Evolutionary conservation across 805 yeast species (phyloP).

Genomic region (Kregervanrija fluxuum): DNA sequence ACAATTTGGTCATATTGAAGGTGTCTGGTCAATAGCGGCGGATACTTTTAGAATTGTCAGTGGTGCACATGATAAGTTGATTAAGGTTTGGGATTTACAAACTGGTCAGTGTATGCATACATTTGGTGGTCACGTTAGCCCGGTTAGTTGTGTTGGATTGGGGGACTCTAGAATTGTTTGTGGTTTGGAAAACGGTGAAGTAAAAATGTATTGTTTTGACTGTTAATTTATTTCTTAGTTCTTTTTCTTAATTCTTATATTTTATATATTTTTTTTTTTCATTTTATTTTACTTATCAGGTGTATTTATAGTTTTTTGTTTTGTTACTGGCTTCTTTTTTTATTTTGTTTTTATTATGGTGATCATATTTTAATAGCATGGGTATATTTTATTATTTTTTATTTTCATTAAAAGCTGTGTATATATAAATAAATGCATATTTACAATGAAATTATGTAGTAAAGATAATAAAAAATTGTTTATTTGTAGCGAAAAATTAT

Average conservation of each 20-base stretch:
- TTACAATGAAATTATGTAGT: neutral
- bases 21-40: slow-evolving; percentile 95
- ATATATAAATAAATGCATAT: neutral
- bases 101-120: slow-evolving; percentile 93
- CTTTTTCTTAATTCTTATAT: neutral
- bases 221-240: neutral
- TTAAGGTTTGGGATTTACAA: slow-evolving; percentile 94
- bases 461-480: neutral
- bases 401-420: slow-evolving; percentile 1
- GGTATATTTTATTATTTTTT: neutral
- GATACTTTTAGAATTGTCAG: slow-evolving; percentile 91
- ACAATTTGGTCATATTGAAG: slow-evolving; percentile 96
- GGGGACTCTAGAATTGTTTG: slow-evolving; percentile 87
- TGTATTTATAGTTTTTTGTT: too few relatives aligned
- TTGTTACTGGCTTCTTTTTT: neutral
- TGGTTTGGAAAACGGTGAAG: slow-evolving; percentile 83
- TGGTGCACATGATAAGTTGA: slow-evolving; percentile 88
- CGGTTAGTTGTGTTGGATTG: slow-evolving; percentile 68
- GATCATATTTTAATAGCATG: neutral
- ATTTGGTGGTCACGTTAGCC: slow-evolving; percentile 60
- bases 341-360: neutral
- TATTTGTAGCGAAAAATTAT: too few relatives aligned
- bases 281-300: too few relatives aligned
- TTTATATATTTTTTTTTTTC: neutral
- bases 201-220: slow-evolving; percentile 79